These are phyloP conservation scores for Pyrrhoderma noxium DNA, from an alignment of 1,284 basidiomycete genomes.

Conservation along the genomic window DNA sequence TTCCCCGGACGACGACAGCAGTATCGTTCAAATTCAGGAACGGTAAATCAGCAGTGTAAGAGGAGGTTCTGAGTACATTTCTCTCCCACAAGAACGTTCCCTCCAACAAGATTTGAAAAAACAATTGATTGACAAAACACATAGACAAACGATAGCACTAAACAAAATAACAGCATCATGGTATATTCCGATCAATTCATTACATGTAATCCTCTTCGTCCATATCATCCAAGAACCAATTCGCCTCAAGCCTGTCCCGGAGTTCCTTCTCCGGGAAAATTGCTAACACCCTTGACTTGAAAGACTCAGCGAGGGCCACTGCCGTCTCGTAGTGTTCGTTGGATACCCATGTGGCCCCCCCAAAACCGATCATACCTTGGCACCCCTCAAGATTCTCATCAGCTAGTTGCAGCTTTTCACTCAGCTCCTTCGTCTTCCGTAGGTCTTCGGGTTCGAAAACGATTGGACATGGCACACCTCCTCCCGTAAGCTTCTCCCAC, in stretches of 20 bases:
- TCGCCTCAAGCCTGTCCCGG: slow-evolving; percentile 16
- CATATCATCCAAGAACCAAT: slow-evolving; percentile 23
- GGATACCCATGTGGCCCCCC: slow-evolving; percentile 20
- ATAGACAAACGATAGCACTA: too few species aligned
- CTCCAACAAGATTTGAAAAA: too few species aligned
- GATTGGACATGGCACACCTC: slow-evolving; percentile 36
- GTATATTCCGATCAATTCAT: neutral
- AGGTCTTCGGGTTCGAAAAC: slow-evolving; percentile 36
- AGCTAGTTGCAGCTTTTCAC: slow-evolving; percentile 24
- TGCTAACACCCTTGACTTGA: slow-evolving; percentile 18
- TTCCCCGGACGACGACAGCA: slow-evolving; percentile 73
- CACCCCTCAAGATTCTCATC: slow-evolving; percentile 27
- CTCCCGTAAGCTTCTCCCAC: slow-evolving; percentile 20
- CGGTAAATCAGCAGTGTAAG: slow-evolving; percentile 52
- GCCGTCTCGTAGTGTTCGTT: slow-evolving; percentile 19
- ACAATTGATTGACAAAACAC: too few species aligned
- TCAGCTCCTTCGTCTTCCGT: slow-evolving; percentile 32
- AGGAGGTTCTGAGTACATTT: slow-evolving; percentile 65
- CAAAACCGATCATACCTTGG: slow-evolving; percentile 12
- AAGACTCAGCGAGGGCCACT: slow-evolving; percentile 11
- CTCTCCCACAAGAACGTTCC: too few species aligned
- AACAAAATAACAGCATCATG: neutral
- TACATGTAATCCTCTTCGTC: slow-evolving; percentile 15
- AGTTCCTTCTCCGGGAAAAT: slow-evolving; percentile 10
- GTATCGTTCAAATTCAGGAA: slow-evolving; percentile 79